Conservation (phyloP, 306 rosid species). For the Begonia masoniana region DNA sequence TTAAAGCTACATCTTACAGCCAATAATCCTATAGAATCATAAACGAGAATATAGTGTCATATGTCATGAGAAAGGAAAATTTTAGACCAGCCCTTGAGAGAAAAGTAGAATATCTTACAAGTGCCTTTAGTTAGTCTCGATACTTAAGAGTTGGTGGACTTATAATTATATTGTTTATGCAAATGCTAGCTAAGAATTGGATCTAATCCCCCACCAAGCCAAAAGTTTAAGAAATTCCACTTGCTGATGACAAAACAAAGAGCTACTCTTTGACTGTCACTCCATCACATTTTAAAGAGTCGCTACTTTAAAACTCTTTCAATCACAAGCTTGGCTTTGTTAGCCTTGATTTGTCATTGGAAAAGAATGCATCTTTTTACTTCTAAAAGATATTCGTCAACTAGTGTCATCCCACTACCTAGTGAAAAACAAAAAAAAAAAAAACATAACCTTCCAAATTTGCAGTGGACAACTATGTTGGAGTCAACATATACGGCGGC, state of each 20-base stretch:
- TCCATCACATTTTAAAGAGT: too few relatives aligned
- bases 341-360: conserved; percentile 3
- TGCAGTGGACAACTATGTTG: too few relatives aligned
- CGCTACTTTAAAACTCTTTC: background rate
- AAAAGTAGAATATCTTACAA: background rate
- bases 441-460: too few relatives aligned
- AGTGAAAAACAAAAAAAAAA: too few relatives aligned
- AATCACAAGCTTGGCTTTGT: conserved; percentile 3
- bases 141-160: background rate
- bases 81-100: background rate
- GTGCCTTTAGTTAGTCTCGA: background rate
- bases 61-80: background rate
- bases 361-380: conserved; percentile 35
- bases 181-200: conserved; percentile 21
- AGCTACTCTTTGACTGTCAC: background rate
- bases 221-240: conserved; percentile 23
- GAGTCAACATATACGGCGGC: too few relatives aligned
- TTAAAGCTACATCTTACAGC: too few relatives aligned
- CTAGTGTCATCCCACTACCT: conserved; percentile 27
- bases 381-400: conserved; percentile 27
- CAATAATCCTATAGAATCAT: too few relatives aligned
- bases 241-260: conserved; percentile 10
- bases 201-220: conserved; percentile 58
- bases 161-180: background rate
- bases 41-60: background rate